Evolutionary conservation across 305 asterid species (phyloP), one percentile per base, ranked within the genome.

Genomic region (Ajuga reptans): DNA sequence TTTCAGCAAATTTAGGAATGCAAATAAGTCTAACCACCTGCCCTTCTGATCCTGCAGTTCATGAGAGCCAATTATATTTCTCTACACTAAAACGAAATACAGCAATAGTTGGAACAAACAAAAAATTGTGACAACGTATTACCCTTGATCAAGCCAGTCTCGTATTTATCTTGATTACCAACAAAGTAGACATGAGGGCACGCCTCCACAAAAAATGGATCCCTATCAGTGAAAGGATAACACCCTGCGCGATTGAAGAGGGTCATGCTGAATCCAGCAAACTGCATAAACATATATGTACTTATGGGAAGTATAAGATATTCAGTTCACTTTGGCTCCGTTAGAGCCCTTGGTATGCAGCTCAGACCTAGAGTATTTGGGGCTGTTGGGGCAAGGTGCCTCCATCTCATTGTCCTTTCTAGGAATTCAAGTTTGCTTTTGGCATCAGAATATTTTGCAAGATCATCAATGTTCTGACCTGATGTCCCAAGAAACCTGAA

Each of bases 331-430:
- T 7, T 39, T 7, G 2, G 11, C 9, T 0, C 42, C 10, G 2
- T 37, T 3, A 1, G 17, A n/a, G 34, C 9, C 34, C 29, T 5
- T 0, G 73, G 4, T 50, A 62, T 45, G 56, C 69, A 39, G 69
- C 72, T 17, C 52, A 55, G 70, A 91, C 99, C 97, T 75, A 93
- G 91, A 69, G 99, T 93, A 70, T 87, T 93, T 50, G 97, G 97
- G 56, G 97, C 90, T 7, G 99, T 87, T 66, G 99, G 99, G 75
- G 97, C 97, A 39, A 93, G 63, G 82, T 91, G 99, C 75, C 99
- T 85, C 97, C 99, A 93, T 83, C 87, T 84, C 85, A 93, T 68
- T 59, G 92, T 91, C 86, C 97, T 85, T 80, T 89, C 99, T 87
- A 93, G 60, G 68, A 87, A 91, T 61, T 76, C 95, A 66, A 87